These are phyloP conservation scores for Coccomyxa sp. DNA, from an alignment of 139 green algal genomes.

Conservation along the genomic window DNA sequence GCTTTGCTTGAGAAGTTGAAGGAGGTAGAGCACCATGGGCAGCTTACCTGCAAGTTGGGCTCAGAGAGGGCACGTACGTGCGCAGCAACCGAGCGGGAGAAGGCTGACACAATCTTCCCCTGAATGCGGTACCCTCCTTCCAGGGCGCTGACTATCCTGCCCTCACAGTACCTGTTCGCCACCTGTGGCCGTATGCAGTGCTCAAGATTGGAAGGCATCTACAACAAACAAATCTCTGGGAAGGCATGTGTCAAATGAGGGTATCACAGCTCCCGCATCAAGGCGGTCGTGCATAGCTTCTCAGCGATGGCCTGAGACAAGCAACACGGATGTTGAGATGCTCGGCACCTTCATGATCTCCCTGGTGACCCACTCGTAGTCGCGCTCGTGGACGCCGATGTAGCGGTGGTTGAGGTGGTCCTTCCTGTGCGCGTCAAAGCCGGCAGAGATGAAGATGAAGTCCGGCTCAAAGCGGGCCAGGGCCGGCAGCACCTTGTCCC, in stretches of 20 bases:
- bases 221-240: too few species aligned
- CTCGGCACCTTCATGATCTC: slow-evolving; percentile 68
- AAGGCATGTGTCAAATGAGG: too few species aligned
- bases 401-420: slow-evolving; percentile 81
- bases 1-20: not conserved
- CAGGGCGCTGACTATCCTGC: slow-evolving; percentile 78
- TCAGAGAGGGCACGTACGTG: slow-evolving; percentile 75
- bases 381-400: slow-evolving; percentile 78
- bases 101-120: slow-evolving; percentile 69
- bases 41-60: slow-evolving; percentile 33
- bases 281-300: too few species aligned
- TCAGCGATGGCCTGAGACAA: too few species aligned
- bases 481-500: slow-evolving; percentile 77
- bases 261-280: not conserved
- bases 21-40: slow-evolving; percentile 7
- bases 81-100: slow-evolving; percentile 79
- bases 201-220: too few species aligned
- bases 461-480: slow-evolving; percentile 45
- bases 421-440: slow-evolving; percentile 87
- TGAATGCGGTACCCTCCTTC: slow-evolving; percentile 93
- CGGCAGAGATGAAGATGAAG: slow-evolving; percentile 85
- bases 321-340: too few species aligned
- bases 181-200: too few species aligned
- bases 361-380: slow-evolving; percentile 89
- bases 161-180: slow-evolving; percentile 62